phyloP scores from a whole-genome alignment of 257 asterid species.

The Penstemon davidsonii region DNA sequence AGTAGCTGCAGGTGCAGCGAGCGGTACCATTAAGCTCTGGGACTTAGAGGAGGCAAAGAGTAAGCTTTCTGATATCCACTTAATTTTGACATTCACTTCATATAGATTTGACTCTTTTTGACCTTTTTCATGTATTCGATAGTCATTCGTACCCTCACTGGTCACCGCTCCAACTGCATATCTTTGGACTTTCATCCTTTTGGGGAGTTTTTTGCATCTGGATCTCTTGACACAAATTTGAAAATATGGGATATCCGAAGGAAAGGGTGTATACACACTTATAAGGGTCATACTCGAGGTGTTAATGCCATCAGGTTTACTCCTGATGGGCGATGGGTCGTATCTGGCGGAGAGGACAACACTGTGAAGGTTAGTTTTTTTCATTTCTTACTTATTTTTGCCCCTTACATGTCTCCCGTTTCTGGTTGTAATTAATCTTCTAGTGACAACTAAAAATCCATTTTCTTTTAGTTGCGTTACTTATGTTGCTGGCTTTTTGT shows the following conservation, averaged over 20 bases:
- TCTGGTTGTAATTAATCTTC: slow-evolving; percentile 24
- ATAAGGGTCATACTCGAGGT: slow-evolving; percentile 98
- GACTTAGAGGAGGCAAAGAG: slow-evolving; percentile 99
- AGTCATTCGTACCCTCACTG: slow-evolving; percentile 96
- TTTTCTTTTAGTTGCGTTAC: slow-evolving; percentile 1
- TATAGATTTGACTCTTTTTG: slow-evolving; percentile 21
- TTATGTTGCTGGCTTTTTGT: slow-evolving; percentile 16
- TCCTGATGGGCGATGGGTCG: slow-evolving; percentile 99
- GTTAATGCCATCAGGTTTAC: slow-evolving; percentile 91
- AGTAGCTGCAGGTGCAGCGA: slow-evolving; percentile 99
- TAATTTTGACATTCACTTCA: slow-evolving; percentile 12
- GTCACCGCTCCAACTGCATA: slow-evolving; percentile 98
- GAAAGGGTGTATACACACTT: slow-evolving; percentile 95
- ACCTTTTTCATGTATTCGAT: slow-evolving; percentile 24
- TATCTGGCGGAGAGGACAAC: slow-evolving; percentile 98
- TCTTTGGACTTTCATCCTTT: slow-evolving; percentile 97
- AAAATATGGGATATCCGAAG: slow-evolving; percentile 98
- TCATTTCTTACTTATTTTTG: slow-evolving; percentile 23
- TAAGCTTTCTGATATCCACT: slow-evolving; percentile 38
- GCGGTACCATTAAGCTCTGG: slow-evolving; percentile 98
- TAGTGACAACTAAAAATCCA: slow-evolving; percentile 20
- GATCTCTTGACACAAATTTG: slow-evolving; percentile 93
- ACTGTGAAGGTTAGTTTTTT: slow-evolving; percentile 73
- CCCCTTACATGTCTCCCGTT: slow-evolving; percentile 1
- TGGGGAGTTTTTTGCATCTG: slow-evolving; percentile 99